Base-by-base conservation (phyloP, 768 basidiomycete species). In the Mycena galericulata region DNA sequence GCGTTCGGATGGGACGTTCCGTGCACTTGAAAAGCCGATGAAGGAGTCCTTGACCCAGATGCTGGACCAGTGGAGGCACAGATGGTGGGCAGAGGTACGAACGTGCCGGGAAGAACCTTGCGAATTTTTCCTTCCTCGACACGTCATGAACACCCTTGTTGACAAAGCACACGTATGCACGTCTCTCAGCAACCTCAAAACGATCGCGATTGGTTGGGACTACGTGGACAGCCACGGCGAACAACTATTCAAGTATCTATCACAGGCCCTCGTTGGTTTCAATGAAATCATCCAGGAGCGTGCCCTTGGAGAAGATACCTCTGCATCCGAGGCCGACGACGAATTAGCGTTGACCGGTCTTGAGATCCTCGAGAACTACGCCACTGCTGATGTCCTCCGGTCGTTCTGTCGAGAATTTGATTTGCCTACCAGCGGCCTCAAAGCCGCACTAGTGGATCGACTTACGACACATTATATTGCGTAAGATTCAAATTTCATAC, bases 151-250 rank as follows among this genome's bases (percentile, higher is more conserved):
- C 18, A 34, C 47, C 27, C 20, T 62, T 36, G 47, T 51, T 2
- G 47, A 62, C 36, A 34, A 49, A 1, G 60, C 60, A 8, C 60
- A 62, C 40, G 47, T 26, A 12, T 62, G 60, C 18, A 50, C 60
- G 22, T 50, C 47, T 24, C 24, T 62, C 9, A 49, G 51, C 34
- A 26, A 36, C 1, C n/a, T 62, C 26, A 50, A 36, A 49, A 49
- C 47, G 2, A 36, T 62, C 18, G 27, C 51, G 60, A n/a, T 36
- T 34, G 60, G 51, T 49, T 62, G 60, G 60, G 15, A 62, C 22
- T 51, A 50, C 22, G 17, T 62, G n/a, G 24, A 7, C 7, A 7
- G 1, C 5, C 26, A 50, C 17, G 47, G 60, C 15, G 20, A 11
- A 27, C 34, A 50, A 6, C 60, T 62, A 8, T 62, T 62, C 30